Base-by-base conservation (phyloP, 768 basidiomycete species). In the Mycena crocata region DNA sequence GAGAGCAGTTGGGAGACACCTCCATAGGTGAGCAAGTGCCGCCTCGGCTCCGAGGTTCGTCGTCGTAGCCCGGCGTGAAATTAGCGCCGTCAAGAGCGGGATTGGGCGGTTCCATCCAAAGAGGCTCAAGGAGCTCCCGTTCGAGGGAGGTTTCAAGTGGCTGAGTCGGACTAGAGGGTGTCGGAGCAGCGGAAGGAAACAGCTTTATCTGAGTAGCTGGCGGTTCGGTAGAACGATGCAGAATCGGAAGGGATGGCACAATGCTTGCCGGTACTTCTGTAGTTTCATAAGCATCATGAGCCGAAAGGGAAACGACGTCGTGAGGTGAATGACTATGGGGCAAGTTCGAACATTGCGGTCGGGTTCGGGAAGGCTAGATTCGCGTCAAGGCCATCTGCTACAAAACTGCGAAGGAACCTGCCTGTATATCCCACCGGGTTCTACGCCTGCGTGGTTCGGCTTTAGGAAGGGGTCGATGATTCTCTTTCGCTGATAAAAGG, bases 1-100 rank as follows among this genome's bases (percentile, higher is more conserved):
- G 64, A 40, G 64, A 65, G 23, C 35, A 34, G 23, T 31, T 23
- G 39, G 57, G 64, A 37, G 64, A 65, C 34, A 65, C 54, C 8
- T 51, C 42, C 64, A 66, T 60, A 1, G 64, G 50, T 30, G 57
- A 52, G 42, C 49, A 65, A 30, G 64, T 46, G 1, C 26, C 57
- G 6, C 49, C 48, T 10, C 62, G 45, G 42, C 15, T 39, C 24
- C 46, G 26, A 28, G 13, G 34, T 35, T 26, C 42, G 34, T 52
- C 56, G 57, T 54, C 44, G 42, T 45, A 37, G 34, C 23, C 32
- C 50, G 45, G n/a, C 9, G 26, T 21, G 14, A 12, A 14, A 35
- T 14, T 56, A 57, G 55, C 14, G 46, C 35, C 31, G 39, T 57
- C 63, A 8, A 44, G 39, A 44, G 37, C 48, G 37, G 55, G 40